These are phyloP conservation scores for Boletus holoroseus DNA, from an alignment of 1,284 basidiomycete genomes.

Conservation along the genomic window DNA sequence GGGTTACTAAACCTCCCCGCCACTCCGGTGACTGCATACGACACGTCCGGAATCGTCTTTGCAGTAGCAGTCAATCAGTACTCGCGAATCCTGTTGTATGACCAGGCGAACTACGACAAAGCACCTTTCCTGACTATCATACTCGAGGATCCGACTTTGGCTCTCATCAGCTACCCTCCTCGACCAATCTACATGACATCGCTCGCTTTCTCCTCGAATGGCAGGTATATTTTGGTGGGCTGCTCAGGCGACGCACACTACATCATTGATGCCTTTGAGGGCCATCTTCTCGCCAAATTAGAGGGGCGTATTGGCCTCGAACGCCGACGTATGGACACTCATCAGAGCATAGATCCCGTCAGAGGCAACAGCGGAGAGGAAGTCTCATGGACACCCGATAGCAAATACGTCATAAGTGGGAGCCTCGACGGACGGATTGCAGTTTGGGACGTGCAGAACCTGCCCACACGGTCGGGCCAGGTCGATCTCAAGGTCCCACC, in stretches of 20 bases:
- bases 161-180: conserved; percentile 72
- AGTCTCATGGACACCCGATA: conserved; percentile 88
- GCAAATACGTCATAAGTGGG: conserved; percentile 78
- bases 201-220: conserved; percentile 84
- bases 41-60: conserved; percentile 85
- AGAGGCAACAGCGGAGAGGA: conserved; percentile 85
- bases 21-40: conserved; percentile 85
- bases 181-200: conserved; percentile 90
- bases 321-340: conserved; percentile 50
- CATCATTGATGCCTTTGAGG: conserved; percentile 84
- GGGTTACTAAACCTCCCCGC: conserved; percentile 67
- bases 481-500: conserved; percentile 52
- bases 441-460: conserved; percentile 73
- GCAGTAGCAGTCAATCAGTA: conserved; percentile 88
- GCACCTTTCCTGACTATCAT: conserved; percentile 82
- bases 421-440: conserved; percentile 76
- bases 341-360: conserved; percentile 59
- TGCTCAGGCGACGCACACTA: conserved; percentile 93
- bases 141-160: conserved; percentile 75
- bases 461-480: conserved; percentile 46
- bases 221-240: conserved; percentile 86
- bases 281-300: conserved; percentile 74
- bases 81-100: conserved; percentile 83
- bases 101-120: conserved; percentile 84
- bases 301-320: conserved; percentile 80